Evolutionary conservation across 352 stramenopile species (phyloP), one percentile per base, ranked within the genome.

Genomic region (Globisporangium camurandrum): DNA sequence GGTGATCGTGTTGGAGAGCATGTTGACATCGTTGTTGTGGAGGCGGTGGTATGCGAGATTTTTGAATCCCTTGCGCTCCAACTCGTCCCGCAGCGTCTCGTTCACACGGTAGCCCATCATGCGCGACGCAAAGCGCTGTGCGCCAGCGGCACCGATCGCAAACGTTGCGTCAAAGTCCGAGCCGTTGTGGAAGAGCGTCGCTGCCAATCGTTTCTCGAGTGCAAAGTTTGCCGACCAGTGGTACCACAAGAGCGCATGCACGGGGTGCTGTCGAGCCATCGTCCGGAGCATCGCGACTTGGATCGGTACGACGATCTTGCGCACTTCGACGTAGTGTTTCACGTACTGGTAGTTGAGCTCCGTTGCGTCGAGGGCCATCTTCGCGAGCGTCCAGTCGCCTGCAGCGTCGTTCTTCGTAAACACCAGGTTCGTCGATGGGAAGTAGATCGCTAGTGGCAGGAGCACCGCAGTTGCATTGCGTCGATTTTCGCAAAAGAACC

Each of bases 211-310:
- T 20, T 68, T 60, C 36, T 79, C 66, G 38, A 74, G 61, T 0
- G 56, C 69, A 26, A 73, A 71, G 42, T 79, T 54, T 2, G 61
- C 49, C 4, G 58, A 56, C 17, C 69, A 58, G 50, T 79, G 69
- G 41, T 71, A 64, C 48, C 67, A 44, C 12, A 79, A 37, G 34
- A 79, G 59, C 2, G 63, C 69, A 10, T 69, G 61, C 24, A 79
- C 47, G 0, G 69, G 69, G 36, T 79, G 66, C 0, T 65, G 40
- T 0, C 19, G 42, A 1, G 58, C 49, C 40, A 77, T 43, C 41
- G 48, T 64, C 6, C 69, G 64, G 34, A 73, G 61, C 44, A 71
- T 54, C 46, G 76, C 69, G 7, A 75, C 64, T 16, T 69, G 66
- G 14, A 77, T 61, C 4, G 66, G 66, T 11, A 71, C 57, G 0